These are phyloP conservation scores for Tagetes erecta DNA, from an alignment of 129 eudicot genomes.

Conservation along the genomic window DNA sequence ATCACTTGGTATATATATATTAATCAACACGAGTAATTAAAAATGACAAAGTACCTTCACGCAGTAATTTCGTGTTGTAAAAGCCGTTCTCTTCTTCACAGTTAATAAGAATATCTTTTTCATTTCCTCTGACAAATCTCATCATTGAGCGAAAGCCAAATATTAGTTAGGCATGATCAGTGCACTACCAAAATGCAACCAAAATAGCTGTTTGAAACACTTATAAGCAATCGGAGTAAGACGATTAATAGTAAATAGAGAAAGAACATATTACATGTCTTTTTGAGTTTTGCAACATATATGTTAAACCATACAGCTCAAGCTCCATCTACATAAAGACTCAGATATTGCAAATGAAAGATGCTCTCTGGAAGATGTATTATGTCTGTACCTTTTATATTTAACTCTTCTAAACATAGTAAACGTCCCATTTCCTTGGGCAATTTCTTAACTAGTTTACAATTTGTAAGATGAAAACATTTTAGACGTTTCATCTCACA, in stretches of 20 bases:
- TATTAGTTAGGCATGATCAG: too few species aligned
- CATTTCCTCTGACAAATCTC: too few species aligned
- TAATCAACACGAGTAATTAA: too few species aligned
- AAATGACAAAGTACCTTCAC: too few species aligned
- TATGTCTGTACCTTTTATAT: not conserved
- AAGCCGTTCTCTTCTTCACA: too few species aligned
- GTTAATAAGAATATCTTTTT: too few species aligned
- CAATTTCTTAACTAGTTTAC: not conserved
- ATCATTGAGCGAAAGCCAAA: too few species aligned
- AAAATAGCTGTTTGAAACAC: not conserved
- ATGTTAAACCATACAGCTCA: not conserved
- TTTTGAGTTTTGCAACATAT: not conserved
- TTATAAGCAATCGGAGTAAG: not conserved
- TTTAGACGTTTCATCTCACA: not conserved
- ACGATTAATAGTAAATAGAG: too few species aligned
- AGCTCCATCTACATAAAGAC: not conserved
- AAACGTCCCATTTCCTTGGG: constrained; percentile 16
- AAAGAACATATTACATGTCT: not conserved
- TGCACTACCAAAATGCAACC: too few species aligned
- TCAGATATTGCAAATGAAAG: not conserved
- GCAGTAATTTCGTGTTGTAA: too few species aligned
- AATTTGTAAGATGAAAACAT: not conserved
- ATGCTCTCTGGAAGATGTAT: not conserved
- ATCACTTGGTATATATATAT: too few species aligned
- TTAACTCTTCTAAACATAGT: not conserved